A percentile compares a stretch with the other conserved stretches of the same genome.
Evolutionary conservation across 192 early-diverging fungal genomes (phyloP).

Genomic region (Linnemannia zychae): DNA sequence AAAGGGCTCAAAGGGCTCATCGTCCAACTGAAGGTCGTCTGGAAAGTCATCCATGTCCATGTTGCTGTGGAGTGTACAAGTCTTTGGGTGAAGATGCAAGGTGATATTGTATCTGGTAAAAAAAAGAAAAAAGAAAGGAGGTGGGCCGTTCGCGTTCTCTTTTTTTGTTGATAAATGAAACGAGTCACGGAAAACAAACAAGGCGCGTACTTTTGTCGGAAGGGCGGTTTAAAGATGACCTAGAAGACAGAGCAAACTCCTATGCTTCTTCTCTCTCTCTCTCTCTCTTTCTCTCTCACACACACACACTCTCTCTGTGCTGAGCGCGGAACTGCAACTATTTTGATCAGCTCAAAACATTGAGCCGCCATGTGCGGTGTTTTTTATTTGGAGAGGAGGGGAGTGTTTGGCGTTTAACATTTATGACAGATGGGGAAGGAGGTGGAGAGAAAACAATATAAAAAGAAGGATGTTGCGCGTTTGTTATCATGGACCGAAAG

Average conservation of each 20-base stretch:
- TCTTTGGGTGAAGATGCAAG: background rate
- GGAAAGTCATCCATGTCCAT: slow-evolving; percentile 22
- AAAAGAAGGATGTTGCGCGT: background rate
- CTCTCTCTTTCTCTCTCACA: background rate
- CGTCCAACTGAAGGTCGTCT: slow-evolving; percentile 32
- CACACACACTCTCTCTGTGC: background rate
- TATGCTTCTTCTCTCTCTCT: background rate
- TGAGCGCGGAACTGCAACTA: background rate
- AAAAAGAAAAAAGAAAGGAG: background rate
- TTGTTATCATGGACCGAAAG: background rate
- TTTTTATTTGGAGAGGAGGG: slow-evolving; percentile 41
- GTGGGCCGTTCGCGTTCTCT: background rate
- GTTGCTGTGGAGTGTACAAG: background rate
- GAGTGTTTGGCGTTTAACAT: background rate
- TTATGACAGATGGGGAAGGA: background rate
- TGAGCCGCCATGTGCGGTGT: background rate
- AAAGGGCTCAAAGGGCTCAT: slow-evolving; percentile 45
- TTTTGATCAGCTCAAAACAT: background rate
- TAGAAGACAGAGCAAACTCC: no score
- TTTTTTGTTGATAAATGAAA: background rate
- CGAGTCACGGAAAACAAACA: slow-evolving; percentile 1
- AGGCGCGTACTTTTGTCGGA: background rate
- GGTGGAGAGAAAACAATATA: background rate
- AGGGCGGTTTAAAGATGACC: no score
- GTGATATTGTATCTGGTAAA: background rate